Evolutionary conservation across 257 asterid genomes (phyloP), one percentile per base, ranked within the genome.

Genomic region (Parsonsia alboflavescens): DNA sequence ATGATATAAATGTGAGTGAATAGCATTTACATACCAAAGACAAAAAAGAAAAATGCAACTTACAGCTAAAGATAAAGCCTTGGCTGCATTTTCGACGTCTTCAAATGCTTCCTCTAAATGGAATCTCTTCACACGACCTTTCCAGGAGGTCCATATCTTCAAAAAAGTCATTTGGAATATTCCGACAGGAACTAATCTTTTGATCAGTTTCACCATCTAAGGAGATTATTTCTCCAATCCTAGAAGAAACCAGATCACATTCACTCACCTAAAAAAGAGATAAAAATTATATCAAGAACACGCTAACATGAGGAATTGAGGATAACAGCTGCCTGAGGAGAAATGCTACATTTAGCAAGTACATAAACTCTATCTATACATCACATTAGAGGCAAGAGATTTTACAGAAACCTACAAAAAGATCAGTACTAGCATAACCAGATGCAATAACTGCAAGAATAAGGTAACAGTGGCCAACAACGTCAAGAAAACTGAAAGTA

Each of bases 201-300:
- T n/a, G n/a, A n/a, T n/a, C n/a, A n/a, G n/a, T n/a, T n/a, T n/a
- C n/a, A n/a, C n/a, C n/a, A n/a, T n/a, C n/a, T n/a, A n/a, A n/a
- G n/a, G n/a, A n/a, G 76, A 94, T 88, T 21, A 90, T 83, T 76
- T 94, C 99, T 73, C 91, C 86, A 78, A 94, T 92, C 85, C 96
- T 84, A 78, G 79, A 57, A 33, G 98, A 92, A 76, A 87, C 79
- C 73, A 80, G 71, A 75, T 79, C 80, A 78, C 98, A 94, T 84
- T 94, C 97, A 80, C 72, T 76, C 68, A 90, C 99, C 98, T 94
- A 82, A 67, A 74, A 70, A 57, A 78, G 67, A 77, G 36, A 52
- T 46, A 33, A 16, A 62, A 30, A 52, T 52, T 24, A 68, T 7
- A 72, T 57, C 22, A 72, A 15, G 19, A n/a, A 30, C 54, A 72